These are phyloP conservation scores for Neurospora tetrasperma DNA, from an alignment of 495 filamentous ascomycete species.

Conservation along the genomic window DNA sequence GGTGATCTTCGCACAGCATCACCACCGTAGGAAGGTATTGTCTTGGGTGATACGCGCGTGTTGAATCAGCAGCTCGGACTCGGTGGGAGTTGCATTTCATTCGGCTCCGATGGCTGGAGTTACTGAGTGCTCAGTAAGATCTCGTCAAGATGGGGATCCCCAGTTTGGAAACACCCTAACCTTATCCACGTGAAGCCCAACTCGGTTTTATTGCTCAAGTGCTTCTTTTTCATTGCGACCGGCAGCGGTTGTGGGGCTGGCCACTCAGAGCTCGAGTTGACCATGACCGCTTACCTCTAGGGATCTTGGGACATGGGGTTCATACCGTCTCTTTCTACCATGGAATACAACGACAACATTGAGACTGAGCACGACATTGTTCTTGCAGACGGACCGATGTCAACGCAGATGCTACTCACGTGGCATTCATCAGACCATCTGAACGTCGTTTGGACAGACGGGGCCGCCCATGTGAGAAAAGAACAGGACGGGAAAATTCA, in stretches of 20 bases:
- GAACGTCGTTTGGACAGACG: background rate
- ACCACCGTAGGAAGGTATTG: background rate
- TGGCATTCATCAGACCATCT: background rate
- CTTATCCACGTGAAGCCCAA: background rate
- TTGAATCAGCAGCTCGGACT: background rate
- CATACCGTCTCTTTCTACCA: background rate
- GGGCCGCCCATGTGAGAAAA: background rate
- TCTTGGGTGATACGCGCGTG: background rate
- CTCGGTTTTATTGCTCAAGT: background rate
- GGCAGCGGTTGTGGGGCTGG: background rate
- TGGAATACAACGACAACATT: background rate
- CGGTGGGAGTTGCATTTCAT: background rate
- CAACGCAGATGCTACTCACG: background rate
- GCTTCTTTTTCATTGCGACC: background rate
- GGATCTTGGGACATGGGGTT: background rate
- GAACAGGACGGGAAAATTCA: background rate
- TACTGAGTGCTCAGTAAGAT: background rate
- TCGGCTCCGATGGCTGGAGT: background rate
- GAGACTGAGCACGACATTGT: background rate
- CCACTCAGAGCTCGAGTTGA: background rate
- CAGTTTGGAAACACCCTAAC: background rate
- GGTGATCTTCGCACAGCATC: background rate
- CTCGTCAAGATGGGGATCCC: background rate
- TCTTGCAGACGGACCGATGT: background rate
- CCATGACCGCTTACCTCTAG: background rate